Conservation (phyloP, 192 early-diverging fungal genomes). For the Coemansia sp. region DNA sequence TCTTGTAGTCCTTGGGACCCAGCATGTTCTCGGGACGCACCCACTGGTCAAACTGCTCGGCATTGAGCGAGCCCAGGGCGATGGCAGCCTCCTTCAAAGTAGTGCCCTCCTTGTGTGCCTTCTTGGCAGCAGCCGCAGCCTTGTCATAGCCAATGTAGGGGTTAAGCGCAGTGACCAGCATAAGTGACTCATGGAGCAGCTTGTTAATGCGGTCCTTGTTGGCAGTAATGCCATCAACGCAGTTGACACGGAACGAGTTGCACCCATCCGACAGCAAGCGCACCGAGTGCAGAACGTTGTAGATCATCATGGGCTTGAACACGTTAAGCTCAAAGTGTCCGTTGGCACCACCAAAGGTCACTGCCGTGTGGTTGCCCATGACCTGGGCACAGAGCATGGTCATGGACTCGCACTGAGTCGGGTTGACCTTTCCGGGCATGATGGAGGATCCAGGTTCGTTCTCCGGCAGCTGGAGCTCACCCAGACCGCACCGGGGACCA, state of each 20-base stretch:
- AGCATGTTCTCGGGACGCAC: conserved; percentile 91
- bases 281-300: conserved; percentile 93
- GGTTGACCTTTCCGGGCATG: conserved; percentile 99
- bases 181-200: conserved; percentile 89
- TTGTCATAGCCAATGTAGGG: conserved; percentile 93
- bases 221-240: conserved; percentile 90
- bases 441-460: conserved; percentile 99
- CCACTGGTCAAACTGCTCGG: conserved; percentile 94
- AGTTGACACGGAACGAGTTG: conserved; percentile 93
- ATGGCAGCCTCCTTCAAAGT: conserved; percentile 93
- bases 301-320: conserved; percentile 99
- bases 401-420: conserved; percentile 99
- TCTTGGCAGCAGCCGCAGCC: conserved; percentile 95
- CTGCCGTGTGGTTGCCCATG: conserved; percentile 96
- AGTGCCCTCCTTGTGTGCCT: conserved; percentile 87
- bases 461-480: conserved; percentile 93
- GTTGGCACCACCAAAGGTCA: conserved; percentile 89
- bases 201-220: conserved; percentile 87
- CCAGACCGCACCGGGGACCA: conserved; percentile 96
- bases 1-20: conserved; percentile 57
- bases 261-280: conserved; percentile 82
- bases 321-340: conserved; percentile 99
- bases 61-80: conserved; percentile 76
- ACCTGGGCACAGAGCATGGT: conserved; percentile 99
- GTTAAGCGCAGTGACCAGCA: conserved; percentile 99